Evolutionary conservation across 164 flowering plant genomes (phyloP).

Genomic region (Chloranthus sessilifolius): DNA sequence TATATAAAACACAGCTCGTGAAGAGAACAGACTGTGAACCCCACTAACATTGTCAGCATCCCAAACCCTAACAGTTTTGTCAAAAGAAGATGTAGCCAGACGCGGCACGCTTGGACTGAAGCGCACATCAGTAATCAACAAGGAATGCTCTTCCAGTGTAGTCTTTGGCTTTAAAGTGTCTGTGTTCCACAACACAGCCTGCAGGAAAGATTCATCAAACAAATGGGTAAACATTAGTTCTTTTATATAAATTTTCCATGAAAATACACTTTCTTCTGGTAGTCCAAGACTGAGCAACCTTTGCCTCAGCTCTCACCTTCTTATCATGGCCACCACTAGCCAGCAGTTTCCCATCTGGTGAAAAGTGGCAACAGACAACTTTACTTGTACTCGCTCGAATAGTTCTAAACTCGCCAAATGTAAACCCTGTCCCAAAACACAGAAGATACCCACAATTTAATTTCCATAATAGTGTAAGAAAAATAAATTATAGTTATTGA

Average conservation of each 20-base stretch:
- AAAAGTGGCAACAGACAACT: conserved; percentile 88
- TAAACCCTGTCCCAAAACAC: conserved; percentile 44
- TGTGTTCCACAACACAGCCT: conserved; percentile 76
- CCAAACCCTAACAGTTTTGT: conserved; percentile 78
- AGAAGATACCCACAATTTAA: conserved; percentile 4
- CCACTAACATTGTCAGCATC: conserved; percentile 66
- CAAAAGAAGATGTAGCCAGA: conserved; percentile 75
- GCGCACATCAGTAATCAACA: conserved; percentile 64
- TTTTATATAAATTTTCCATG: neutral
- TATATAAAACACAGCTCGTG: too few species aligned
- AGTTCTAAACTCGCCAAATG: conserved; percentile 60
- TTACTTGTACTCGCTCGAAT: conserved; percentile 75
- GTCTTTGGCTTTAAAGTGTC: conserved; percentile 44
- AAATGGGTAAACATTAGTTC: neutral
- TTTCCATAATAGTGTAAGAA: conserved; percentile 4
- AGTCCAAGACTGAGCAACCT: too few species aligned
- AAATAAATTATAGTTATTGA: too few species aligned
- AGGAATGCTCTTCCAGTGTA: conserved; percentile 67
- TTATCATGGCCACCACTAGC: conserved; percentile 97
- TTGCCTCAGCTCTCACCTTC: conserved; percentile 38
- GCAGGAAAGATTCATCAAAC: conserved; percentile 19
- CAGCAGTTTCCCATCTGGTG: conserved; percentile 93
- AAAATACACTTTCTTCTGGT: too few species aligned
- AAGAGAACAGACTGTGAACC: neutral
- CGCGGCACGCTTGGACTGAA: conserved; percentile 67